These are phyloP conservation scores for Vigna trinervia DNA, from an alignment of 306 rosid genomes.

Conservation along the genomic window DNA sequence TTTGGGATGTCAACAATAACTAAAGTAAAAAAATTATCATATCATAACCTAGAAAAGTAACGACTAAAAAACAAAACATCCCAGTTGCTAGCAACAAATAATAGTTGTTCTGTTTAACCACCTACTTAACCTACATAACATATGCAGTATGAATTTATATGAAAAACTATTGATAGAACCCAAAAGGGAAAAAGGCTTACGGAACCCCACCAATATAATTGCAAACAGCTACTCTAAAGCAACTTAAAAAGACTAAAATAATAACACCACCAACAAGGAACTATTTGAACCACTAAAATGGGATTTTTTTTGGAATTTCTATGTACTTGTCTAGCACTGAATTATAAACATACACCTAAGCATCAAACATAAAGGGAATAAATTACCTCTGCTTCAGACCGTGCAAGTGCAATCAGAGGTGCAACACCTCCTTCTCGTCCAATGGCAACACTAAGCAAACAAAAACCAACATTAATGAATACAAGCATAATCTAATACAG, in stretches of 20 bases:
- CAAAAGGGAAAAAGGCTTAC: not conserved
- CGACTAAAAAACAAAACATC: conserved; percentile 26
- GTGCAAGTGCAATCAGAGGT: conserved; percentile 93
- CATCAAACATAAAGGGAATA: conserved; percentile 23
- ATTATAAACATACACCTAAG: conserved; percentile 20
- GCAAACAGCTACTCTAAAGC: conserved; percentile 20
- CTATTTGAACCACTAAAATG: conserved; percentile 17
- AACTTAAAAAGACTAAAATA: conserved; percentile 17
- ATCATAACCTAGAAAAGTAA: not conserved
- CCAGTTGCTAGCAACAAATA: conserved; percentile 35
- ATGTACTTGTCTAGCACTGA: conserved; percentile 29
- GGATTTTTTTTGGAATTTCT: conserved; percentile 2
- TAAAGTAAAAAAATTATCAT: not conserved
- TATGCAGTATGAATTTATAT: not conserved
- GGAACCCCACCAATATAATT: conserved; percentile 22
- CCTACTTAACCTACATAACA: too few species aligned
- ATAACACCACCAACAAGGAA: conserved; percentile 20
- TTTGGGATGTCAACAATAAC: not conserved
- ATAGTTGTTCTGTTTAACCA: not conserved
- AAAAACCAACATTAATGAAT: conserved; percentile 39
- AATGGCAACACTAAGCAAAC: conserved; percentile 83
- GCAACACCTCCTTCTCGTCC: conserved; percentile 99
- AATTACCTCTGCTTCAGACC: conserved; percentile 88
- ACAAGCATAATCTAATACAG: conserved; percentile 3
- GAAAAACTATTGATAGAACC: conserved; percentile 20